Evolutionary conservation across 2,329 filamentous ascomycete genomes (phyloP), one percentile per base, ranked within the genome.

Genomic region (Arthrinium puccinioides): DNA sequence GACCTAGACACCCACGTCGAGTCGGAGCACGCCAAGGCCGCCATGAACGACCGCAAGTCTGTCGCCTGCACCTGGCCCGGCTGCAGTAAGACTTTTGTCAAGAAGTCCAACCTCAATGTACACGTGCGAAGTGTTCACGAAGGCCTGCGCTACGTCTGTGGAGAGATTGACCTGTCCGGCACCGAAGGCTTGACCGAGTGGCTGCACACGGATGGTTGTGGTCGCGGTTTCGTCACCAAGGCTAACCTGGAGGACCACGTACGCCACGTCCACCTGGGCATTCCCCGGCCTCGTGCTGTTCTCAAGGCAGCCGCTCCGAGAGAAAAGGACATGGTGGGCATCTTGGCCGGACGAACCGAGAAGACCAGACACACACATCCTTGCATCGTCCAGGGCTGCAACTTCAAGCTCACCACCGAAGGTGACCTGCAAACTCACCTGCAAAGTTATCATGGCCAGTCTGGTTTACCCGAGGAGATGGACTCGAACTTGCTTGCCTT

Each of bases 171-270:
- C 47, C 63, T 88, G 2, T 66, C 63, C 8, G 56, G 62, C 5
- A 70, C 66, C n/a, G 66, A 67, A 7, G 77, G 76, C 30, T 62
- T 92, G 2, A 60, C 64, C 9, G 66, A 60, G 6, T 94, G 87
- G 83, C 67, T 75, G 39, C 72, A 70, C 16, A 61, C 70, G 9
- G 69, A 79, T 35, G 85, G 82, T 13, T 97, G 90, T 53, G 84
- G 82, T 3, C 75, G 79, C 43, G 73, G 74, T 24, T 92, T 94
- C 52, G 75, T 76, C 41, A 84, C 82, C 43, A 95, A 94, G 58
- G 73, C 77, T 14, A 79, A 79, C 21, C 71, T 96, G 0, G 84
- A 90, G 57, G 84, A 92, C 47, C 90, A 97, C 55, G 72, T 96
- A 30, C 80, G 86, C 15, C 87, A 83, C 32, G 75, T 86, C 16